Base-by-base conservation (phyloP, 768 basidiomycete species). In the Collybia mongolica region DNA sequence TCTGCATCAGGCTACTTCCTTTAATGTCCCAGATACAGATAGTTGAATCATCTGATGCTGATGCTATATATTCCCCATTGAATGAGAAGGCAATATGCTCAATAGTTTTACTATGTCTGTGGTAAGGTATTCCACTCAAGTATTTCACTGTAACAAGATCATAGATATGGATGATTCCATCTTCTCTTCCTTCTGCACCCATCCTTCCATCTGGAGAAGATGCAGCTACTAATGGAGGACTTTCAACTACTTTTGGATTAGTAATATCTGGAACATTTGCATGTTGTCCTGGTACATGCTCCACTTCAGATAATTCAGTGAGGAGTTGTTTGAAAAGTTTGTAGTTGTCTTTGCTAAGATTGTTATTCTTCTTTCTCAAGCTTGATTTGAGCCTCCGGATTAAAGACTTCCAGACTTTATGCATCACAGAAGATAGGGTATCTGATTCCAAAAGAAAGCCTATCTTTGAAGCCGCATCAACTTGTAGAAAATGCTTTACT, bases 1-100 rank as follows among this genome's bases (percentile, higher is more conserved):
- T 43, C 8, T 24, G 23, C 17, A 2, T n/a, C n/a, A 24, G 71
- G 55, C 74, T 76, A 19, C 79, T 79, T 23, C 67, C 28, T 44
- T 44, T 9, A 7, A 22, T 32, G 26, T 45, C 14, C 29, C 37
- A 39, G n/a, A 47, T 18, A 26, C 46, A 47, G 11, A 47, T 47
- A 6, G n/a, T n/a, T 15, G 17, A 18, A 23, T 39, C 32, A 1
- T 17, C 7, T 36, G 46, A 47, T 24, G 12, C 36, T 37, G 46
- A 47, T 24, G 38, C 37, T 18, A 47, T 37, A 22, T 42, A 18
- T 43, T 42, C 46, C 23, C 52, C 52, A 53, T 36, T 40, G 17
- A 46, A 32, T 36, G 46, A 53, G 23, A 35, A 48, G 7, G 52
- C 28, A 15, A 53, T 24, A 23, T 19, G 23, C 9, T 11, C 20